A percentile compares a stretch with the other conserved stretches of the same genome.
phyloP scores from a whole-genome alignment of 495 filamentous ascomycete species.

The Xylaria curta region DNA sequence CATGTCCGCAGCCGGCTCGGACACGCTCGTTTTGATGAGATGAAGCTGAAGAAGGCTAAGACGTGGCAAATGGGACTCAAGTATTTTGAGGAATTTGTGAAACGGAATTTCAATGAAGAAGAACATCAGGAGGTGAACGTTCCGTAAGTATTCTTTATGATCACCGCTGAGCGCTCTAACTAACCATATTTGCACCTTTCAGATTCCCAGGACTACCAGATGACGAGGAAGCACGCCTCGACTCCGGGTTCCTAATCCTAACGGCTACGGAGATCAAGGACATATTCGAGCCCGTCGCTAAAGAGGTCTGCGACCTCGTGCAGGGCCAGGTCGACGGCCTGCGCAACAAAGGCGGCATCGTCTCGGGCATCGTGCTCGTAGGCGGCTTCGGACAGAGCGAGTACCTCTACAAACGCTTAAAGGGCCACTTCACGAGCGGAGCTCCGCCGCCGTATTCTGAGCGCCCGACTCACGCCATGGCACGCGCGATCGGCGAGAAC shows the following conservation, averaged over 20 bases:
- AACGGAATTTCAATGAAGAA: conserved; percentile 77
- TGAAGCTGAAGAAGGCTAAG: conserved; percentile 63
- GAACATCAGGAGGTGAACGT: conserved; percentile 73
- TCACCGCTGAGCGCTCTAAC: background rate
- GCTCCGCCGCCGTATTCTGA: conserved; percentile 71
- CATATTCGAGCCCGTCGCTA: conserved; percentile 71
- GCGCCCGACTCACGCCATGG: conserved; percentile 62
- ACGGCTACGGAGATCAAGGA: conserved; percentile 64
- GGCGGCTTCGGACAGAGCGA: conserved; percentile 74
- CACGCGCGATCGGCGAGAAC: conserved; percentile 44
- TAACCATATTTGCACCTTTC: background rate
- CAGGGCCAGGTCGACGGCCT: conserved; percentile 66
- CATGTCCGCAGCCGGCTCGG: conserved; percentile 66
- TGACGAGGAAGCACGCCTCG: conserved; percentile 64
- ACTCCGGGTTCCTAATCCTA: conserved; percentile 70
- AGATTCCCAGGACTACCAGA: conserved; percentile 75
- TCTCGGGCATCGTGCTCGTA: conserved; percentile 71
- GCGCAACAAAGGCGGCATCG: conserved; percentile 64
- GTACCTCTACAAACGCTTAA: conserved; percentile 70
- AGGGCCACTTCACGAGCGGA: conserved; percentile 67
- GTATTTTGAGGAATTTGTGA: conserved; percentile 72
- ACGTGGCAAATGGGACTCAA: conserved; percentile 77
- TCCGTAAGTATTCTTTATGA: conserved; percentile 50
- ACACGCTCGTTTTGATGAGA: conserved; percentile 64
- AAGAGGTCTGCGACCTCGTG: conserved; percentile 66